A percentile compares a stretch with the other conserved stretches of the same genome.
Evolutionary conservation across 2,329 filamentous ascomycete genomes (phyloP).

Genomic region (Coniochaeta prunicola): DNA sequence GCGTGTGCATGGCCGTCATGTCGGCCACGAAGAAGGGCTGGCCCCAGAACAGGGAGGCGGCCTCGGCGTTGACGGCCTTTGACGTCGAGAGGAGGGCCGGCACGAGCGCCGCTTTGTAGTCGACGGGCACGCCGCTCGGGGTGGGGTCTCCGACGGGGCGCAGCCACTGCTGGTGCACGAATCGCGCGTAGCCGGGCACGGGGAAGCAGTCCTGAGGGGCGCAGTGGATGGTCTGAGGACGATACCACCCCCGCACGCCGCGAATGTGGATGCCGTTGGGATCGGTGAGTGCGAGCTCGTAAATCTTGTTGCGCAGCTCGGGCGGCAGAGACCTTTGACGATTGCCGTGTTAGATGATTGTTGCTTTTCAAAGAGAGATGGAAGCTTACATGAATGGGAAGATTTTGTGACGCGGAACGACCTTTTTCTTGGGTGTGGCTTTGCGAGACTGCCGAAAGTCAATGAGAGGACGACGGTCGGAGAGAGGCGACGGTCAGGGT

Average conservation of each 20-base stretch:
- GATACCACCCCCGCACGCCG: background rate
- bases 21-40: background rate
- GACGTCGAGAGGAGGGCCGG: background rate
- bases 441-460: background rate
- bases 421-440: background rate
- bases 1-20: background rate
- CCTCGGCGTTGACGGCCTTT: conserved; percentile 1
- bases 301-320: conserved; percentile 1
- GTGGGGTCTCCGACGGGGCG: background rate
- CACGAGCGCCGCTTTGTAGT: background rate
- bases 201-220: background rate
- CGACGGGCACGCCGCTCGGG: background rate
- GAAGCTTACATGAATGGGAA: background rate
- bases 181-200: background rate
- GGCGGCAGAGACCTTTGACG: background rate
- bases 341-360: background rate
- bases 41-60: background rate
- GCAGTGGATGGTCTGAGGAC: background rate
- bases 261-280: background rate
- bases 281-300: background rate
- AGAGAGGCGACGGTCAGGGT: no score
- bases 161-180: background rate
- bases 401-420: background rate
- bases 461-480: background rate
- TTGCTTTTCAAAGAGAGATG: background rate